Evolutionary conservation across 352 stramenopile species (phyloP), one percentile per base, ranked within the genome.

Genomic region (Phytophthora podocarpi): DNA sequence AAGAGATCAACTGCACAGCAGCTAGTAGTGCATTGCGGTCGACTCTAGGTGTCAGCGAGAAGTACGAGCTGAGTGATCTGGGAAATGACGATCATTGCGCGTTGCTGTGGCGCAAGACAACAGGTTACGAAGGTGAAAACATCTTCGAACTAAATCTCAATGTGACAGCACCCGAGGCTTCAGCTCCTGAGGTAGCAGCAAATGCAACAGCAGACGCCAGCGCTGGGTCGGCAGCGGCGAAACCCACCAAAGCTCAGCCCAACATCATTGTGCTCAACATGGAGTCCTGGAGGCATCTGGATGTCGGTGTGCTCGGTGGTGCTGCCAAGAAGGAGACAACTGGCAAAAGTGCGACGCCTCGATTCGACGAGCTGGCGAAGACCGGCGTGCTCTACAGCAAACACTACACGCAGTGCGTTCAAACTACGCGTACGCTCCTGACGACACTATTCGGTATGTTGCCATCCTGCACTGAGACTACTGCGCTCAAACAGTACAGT

Each of bases 241-340:
- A 64, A 18, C 15, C 36, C 9, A 56, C 18, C 3, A 61, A 57
- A 36, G 53, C 42, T 20, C 55, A 61, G 21, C 82, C 82, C 2
- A 91, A 91, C 49, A 85, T 91, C 18, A 86, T 91, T 42, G 64
- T 91, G 24, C 69, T 91, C 55, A 87, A 89, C 35, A 88, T 91
- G 74, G 82, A 87, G 46, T 89, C 79, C 9, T 91, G 77, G 77
- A 73, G 80, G 3, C 72, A 80, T 28, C 46, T 88, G n/a, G 80
- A 91, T 45, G 76, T 87, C 5, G 79, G 82, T 21, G 82, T 89
- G n/a, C 63, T 91, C 1, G 82, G 79, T 31, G 81, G 70, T 11
- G 67, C 76, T 4, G 59, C 56, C 13, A 82, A 85, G 43, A 86
- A 85, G 34, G 68, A 74, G 27, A 31, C 55, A 12, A 76, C 54